Evolutionary conservation across 805 yeast genomes (phyloP), one percentile per base, ranked within the genome.

Genomic region (Ogataea nitratoaversa): DNA sequence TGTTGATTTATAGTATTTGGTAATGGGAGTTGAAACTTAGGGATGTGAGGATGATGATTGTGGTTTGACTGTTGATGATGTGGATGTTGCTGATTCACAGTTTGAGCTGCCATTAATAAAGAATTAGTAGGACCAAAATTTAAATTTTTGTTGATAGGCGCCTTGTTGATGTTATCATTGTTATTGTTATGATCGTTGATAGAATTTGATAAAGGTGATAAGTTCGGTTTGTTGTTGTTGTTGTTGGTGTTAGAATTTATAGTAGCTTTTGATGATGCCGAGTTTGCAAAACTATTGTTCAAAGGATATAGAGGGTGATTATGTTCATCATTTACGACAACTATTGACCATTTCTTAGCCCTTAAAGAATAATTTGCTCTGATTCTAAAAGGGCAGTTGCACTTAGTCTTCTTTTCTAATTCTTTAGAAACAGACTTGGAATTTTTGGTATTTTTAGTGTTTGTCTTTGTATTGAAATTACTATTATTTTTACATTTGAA

Each of bases 311-410:
- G 41, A 2, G 67, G 66, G 54, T 81, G 88, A 46, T 82, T 74
- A 57, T 81, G 88, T 5, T 58, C 56, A 47, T 77, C 81, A 56
- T 77, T 76, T 28, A 81, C 70, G 14, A 81, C 75, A 17, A 76
- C 82, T 24, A 81, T 63, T 13, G 76, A 65, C 88, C 88, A 81
- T 40, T 65, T 61, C 43, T 68, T 63, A 27, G 73, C 66, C 44
- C 78, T 62, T 9, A 74, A 47, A 1, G 81, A 73, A 50, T 64
- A 78, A 47, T 81, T 79, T 2, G 86, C 86, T 40, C 88, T 59
- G 32, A 81, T 70, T 54, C 82, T 66, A 52, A 81, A 81, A 2
- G 86, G 86, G 52, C 87, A 81, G 27, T 39, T 44, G 23, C 36
- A 38, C 18, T 68, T 66, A 12, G 63, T 63, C 33, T 46, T 47